phyloP scores from a whole-genome alignment of 768 basidiomycete species.

The Leccinum aurantiacum region DNA sequence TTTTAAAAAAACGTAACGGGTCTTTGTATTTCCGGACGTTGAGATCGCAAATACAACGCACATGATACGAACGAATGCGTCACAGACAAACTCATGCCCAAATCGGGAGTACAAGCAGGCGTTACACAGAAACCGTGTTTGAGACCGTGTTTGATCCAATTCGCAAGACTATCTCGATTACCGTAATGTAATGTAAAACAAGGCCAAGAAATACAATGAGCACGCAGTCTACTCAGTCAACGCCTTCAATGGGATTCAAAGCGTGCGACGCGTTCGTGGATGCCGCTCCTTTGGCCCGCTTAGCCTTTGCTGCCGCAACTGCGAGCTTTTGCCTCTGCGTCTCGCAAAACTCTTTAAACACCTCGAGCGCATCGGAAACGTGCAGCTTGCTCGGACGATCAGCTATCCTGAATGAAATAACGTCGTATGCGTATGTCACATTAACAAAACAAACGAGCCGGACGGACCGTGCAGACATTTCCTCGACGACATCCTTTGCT shows the following conservation, averaged over 20 bases:
- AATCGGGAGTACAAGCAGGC: constrained; percentile 32
- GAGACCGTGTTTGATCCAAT: constrained; percentile 11
- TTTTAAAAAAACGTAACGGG: background rate
- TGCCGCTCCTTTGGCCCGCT: background rate
- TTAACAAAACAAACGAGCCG: background rate
- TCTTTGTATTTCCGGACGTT: constrained; percentile 18
- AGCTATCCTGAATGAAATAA: constrained; percentile 42
- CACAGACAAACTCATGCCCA: constrained; percentile 26
- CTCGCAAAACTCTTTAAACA: constrained; percentile 49
- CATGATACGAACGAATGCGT: background rate
- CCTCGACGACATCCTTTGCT: constrained; percentile 50
- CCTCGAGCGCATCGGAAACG: constrained; percentile 51
- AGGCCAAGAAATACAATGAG: background rate
- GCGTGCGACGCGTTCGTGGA: background rate
- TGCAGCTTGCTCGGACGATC: constrained; percentile 56
- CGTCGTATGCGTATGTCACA: too few relatives aligned
- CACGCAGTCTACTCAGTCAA: constrained; percentile 26
- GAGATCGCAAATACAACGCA: constrained; percentile 8
- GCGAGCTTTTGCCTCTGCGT: constrained; percentile 43
- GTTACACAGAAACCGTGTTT: constrained; percentile 12
- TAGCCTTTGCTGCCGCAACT: constrained; percentile 16
- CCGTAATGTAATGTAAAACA: constrained; percentile 16
- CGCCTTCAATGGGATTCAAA: constrained; percentile 29
- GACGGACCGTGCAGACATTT: constrained; percentile 55
- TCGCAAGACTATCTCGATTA: constrained; percentile 4